Conservation (phyloP, 73 alveolate species). For the Tetrahymena elliotti region DNA sequence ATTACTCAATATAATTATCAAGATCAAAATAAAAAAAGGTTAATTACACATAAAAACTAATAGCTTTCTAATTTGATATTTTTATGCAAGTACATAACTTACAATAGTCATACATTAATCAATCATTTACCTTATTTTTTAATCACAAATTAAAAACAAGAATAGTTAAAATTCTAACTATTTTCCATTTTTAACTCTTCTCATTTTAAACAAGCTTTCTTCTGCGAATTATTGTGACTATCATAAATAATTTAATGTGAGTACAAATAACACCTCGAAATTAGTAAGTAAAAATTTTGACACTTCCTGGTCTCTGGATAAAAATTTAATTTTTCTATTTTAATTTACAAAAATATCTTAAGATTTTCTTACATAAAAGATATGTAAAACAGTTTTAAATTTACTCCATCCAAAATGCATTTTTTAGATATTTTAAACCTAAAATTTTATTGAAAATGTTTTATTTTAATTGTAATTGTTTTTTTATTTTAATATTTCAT, state of each 20-base stretch:
- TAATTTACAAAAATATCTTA: too few relatives aligned
- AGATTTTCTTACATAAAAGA: too few relatives aligned
- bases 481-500: too few relatives aligned
- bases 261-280: not conserved
- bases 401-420: too few relatives aligned
- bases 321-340: not conserved
- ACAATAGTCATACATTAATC: not conserved
- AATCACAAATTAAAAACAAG: too few relatives aligned
- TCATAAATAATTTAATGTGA: not conserved
- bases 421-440: too few relatives aligned
- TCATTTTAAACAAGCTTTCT: not conserved
- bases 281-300: not conserved
- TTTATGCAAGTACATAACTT: not conserved
- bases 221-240: not conserved
- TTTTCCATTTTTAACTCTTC: not conserved
- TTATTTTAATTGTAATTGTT: too few relatives aligned
- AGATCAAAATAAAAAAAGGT: not conserved
- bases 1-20: not conserved
- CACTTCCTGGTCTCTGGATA: not conserved
- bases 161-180: too few relatives aligned
- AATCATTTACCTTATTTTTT: too few relatives aligned
- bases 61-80: not conserved
- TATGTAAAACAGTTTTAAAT: too few relatives aligned
- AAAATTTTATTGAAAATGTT: too few relatives aligned
- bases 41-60: not conserved